Percentiles rank a stretch among this genome's conserved stretches.
phyloP scores from a whole-genome alignment of 2,329 filamentous ascomycete genomes.

The Ophiostoma himal-ulmi region DNA sequence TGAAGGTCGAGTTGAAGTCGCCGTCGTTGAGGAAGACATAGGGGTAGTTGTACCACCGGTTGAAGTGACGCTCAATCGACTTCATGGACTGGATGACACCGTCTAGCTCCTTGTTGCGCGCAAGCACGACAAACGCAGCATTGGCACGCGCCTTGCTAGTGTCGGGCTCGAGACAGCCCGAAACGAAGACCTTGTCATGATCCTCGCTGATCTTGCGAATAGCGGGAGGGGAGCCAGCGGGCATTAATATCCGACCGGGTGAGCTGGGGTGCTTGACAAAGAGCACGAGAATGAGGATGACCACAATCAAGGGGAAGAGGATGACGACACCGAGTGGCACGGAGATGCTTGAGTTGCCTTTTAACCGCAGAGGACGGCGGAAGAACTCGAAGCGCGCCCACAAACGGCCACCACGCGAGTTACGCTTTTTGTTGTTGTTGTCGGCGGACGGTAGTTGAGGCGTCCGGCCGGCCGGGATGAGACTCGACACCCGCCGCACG shows the following conservation, averaged over 20 bases:
- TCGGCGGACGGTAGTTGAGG: constrained; percentile 46
- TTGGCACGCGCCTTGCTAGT: constrained; percentile 77
- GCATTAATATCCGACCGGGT: constrained; percentile 76
- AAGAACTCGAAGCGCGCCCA: constrained; percentile 68
- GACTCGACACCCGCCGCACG: constrained; percentile 50
- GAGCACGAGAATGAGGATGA: constrained; percentile 83
- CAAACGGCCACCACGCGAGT: constrained; percentile 37
- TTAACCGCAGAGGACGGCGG: constrained; percentile 76
- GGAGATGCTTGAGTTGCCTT: constrained; percentile 86
- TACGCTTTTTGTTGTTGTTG: constrained; percentile 49
- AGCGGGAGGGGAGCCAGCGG: constrained; percentile 77
- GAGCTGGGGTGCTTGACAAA: constrained; percentile 84
- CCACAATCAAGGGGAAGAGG: constrained; percentile 83
- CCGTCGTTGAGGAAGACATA: constrained; percentile 98
- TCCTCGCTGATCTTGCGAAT: constrained; percentile 97
- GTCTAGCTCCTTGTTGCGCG: constrained; percentile 91
- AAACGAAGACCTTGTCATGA: constrained; percentile 92
- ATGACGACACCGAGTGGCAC: constrained; percentile 89
- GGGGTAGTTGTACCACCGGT: constrained; percentile 96
- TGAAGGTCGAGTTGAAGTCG: constrained; percentile 93
- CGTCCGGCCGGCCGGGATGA: constrained; percentile 40
- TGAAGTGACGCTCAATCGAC: constrained; percentile 97
- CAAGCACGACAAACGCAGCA: constrained; percentile 90
- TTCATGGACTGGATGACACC: constrained; percentile 95
- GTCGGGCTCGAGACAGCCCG: constrained; percentile 78